Evolutionary conservation across 345 rosid genomes (phyloP).

Genomic region (Rhizophora mangle): DNA sequence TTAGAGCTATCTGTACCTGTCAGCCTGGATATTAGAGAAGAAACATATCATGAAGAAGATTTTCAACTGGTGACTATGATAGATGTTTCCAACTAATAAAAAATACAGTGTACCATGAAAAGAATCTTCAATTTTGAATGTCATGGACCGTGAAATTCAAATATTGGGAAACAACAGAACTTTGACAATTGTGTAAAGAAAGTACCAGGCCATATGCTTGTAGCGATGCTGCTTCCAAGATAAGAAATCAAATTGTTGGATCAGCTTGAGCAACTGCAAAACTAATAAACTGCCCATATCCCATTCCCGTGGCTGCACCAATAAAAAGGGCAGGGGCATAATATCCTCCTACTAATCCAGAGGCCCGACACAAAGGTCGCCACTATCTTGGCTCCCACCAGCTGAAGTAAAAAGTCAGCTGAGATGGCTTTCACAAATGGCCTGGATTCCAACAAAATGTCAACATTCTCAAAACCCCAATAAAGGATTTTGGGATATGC

Average conservation of each 20-base stretch:
- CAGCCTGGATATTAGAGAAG: no score
- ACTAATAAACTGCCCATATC: conserved; percentile 80
- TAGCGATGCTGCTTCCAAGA: conserved; percentile 88
- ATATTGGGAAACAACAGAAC: no score
- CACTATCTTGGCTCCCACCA: conserved; percentile 72
- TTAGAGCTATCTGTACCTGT: no score
- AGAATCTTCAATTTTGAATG: no score
- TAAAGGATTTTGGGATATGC: conserved; percentile 86
- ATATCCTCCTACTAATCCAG: conserved; percentile 89
- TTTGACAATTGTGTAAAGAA: conserved; percentile 10
- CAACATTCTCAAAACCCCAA: conserved; percentile 96
- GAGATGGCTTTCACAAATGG: conserved; percentile 77
- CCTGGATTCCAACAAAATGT: conserved; percentile 77
- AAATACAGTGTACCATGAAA: no score
- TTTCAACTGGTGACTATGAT: no score
- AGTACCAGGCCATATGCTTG: conserved; percentile 97
- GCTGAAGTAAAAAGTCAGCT: conserved; percentile 71
- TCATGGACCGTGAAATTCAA: no score
- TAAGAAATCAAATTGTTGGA: conserved; percentile 49
- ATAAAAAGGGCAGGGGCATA: conserved; percentile 96
- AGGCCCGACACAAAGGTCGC: conserved; percentile 86
- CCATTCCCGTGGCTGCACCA: conserved; percentile 96
- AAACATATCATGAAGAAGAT: no score
- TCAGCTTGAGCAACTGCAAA: conserved; percentile 53
- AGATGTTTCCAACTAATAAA: no score